phyloP scores from a whole-genome alignment of 805 yeast genomes.

The Candida anglica region DNA sequence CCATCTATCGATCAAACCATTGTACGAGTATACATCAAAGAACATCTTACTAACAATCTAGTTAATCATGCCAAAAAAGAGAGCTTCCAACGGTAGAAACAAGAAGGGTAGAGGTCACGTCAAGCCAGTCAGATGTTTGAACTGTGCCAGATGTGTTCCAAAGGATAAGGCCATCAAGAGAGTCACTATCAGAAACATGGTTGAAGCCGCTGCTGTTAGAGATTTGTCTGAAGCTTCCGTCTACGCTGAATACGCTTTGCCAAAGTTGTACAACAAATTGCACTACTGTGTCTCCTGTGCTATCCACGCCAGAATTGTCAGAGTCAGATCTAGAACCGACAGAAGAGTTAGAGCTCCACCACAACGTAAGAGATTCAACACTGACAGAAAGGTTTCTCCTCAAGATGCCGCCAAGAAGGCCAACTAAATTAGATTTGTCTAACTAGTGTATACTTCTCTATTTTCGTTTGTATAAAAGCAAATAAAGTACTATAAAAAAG shows the following conservation, averaged over 20 bases:
- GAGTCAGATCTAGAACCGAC: conserved; percentile 99
- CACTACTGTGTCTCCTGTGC: conserved; percentile 99
- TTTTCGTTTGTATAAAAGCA: conserved; percentile 4
- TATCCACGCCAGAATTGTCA: conserved; percentile 99
- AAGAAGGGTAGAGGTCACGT: conserved; percentile 99
- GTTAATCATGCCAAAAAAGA: conserved; percentile 97
- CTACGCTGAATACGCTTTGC: conserved; percentile 98
- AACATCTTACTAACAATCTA: conserved; percentile 6
- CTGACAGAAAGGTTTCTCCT: conserved; percentile 94
- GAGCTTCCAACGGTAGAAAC: conserved; percentile 99
- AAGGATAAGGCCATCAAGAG: conserved; percentile 99
- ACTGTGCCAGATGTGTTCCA: conserved; percentile 99
- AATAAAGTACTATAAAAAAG: too few species aligned
- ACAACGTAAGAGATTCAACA: conserved; percentile 97
- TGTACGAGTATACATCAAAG: too few species aligned
- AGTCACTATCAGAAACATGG: conserved; percentile 99
- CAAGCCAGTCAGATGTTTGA: conserved; percentile 98
- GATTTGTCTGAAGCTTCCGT: conserved; percentile 99
- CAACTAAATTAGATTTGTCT: conserved; percentile 13
- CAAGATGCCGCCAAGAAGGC: conserved; percentile 97
- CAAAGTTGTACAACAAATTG: conserved; percentile 99
- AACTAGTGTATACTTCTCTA: conserved; percentile 6
- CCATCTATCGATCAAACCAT: too few species aligned
- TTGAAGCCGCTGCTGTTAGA: conserved; percentile 99
- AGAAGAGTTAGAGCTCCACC: conserved; percentile 99